Base-by-base conservation (phyloP, 2,329 filamentous ascomycete genomes). In the Neofusicoccum ribis region DNA sequence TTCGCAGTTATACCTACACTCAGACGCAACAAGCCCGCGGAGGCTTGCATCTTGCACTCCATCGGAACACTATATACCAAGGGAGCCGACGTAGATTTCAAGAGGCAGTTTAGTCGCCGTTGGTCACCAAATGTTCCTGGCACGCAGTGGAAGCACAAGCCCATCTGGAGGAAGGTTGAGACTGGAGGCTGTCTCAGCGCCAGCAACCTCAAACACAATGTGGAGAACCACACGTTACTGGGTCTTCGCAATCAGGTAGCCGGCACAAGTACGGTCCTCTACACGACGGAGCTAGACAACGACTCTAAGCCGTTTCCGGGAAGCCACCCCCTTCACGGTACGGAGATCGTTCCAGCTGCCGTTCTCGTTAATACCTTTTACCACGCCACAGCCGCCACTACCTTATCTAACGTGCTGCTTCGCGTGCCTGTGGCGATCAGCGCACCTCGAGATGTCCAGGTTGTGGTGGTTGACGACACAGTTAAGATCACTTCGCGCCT, bases 291-390 rank as follows among this genome's bases (percentile, higher is more conserved):
- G 12, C 36, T 37, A 7, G 36, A 37, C 36, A 37, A 37, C 36
- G 12, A 37, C 36, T 8, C 36, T 12, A 37, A 8, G 36, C 36
- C 36, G 7, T 37, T 37, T 12, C 36, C 36, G 8, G 36, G 36
- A 7, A 37, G 36, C 36, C 36, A 37, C 12, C 36, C 36, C 36
- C 36, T 37, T 12, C 36, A 37, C 36, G 36, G 36, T 8, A 37
- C 8, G 8, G 36, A 37, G 36, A 8, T 12, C 2, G 36, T 37
- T 37, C 36, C 36, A 37, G 36, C 36, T 37, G 36, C 36, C 36
- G 36, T 76, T 2, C 70, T 79, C 20, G 69, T 81, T 51, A 81
- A 81, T 66, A 81, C 77, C 1, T 79, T 81, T 59, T 58, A 74
- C 15, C 68, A 74, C 23, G 78, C 74, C 1, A 77, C 76, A 0